Percentiles rank a stretch among this genome's conserved stretches.
Conservation (phyloP, 2,329 filamentous ascomycete species). For the Neonectria neomacrospora region DNA sequence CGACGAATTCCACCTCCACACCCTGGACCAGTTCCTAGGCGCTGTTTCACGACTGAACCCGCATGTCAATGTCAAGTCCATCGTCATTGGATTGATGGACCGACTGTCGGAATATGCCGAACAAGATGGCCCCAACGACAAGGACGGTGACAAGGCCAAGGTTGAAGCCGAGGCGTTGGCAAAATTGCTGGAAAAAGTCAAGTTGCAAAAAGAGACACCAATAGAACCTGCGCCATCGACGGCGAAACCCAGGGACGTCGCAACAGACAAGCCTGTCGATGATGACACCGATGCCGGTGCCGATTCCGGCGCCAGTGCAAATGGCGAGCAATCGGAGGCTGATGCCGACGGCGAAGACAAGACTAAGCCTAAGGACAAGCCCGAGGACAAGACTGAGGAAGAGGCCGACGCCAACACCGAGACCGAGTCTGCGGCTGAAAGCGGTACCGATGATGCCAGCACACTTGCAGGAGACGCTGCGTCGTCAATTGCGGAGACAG, state of each 20-base stretch:
- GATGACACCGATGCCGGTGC: conserved; percentile 32
- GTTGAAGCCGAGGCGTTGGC: conserved; percentile 86
- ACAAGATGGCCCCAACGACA: conserved; percentile 79
- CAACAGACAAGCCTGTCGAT: conserved; percentile 42
- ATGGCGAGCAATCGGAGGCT: conserved; percentile 47
- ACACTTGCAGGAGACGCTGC: conserved; percentile 47
- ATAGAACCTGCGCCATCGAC: conserved; percentile 26
- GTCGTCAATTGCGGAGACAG: conserved; percentile 58
- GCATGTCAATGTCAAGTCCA: conserved; percentile 97
- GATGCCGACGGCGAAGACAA: conserved; percentile 45
- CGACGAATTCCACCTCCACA: conserved; percentile 97
- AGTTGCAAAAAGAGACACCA: conserved; percentile 68
- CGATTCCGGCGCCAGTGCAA: conserved; percentile 43
- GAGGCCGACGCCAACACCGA: conserved; percentile 40
- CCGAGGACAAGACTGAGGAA: conserved; percentile 45
- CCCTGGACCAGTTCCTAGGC: conserved; percentile 92
- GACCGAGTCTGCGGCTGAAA: conserved; percentile 28
- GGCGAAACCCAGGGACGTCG: conserved; percentile 35
- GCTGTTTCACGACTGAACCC: conserved; percentile 94
- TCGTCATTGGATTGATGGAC: conserved; percentile 98
- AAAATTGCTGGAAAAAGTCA: conserved; percentile 81
- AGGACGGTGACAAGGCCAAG: conserved; percentile 73
- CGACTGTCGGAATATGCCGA: conserved; percentile 94
- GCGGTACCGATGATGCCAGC: conserved; percentile 47
- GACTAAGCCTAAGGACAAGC: conserved; percentile 29